phyloP scores from a whole-genome alignment of 2,329 filamentous ascomycete genomes.

The Bipolaris bicolor region DNA sequence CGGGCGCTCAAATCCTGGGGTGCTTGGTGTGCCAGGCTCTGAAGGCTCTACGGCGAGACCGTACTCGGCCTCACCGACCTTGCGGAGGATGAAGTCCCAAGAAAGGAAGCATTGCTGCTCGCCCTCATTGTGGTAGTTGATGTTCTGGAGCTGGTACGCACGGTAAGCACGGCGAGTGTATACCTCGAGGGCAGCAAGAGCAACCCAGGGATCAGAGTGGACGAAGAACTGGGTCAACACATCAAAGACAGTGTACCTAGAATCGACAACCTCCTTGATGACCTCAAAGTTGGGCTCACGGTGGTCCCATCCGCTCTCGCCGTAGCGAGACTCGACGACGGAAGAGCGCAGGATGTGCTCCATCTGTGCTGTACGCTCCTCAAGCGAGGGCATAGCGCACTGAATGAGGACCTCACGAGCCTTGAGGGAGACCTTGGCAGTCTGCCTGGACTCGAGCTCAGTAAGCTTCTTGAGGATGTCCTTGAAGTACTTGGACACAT shows the following conservation, averaged over 20 bases:
- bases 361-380: conserved; percentile 95
- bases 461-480: conserved; percentile 82
- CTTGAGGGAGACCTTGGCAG: conserved; percentile 96
- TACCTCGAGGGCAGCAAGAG: conserved; percentile 89
- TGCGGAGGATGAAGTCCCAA: conserved; percentile 95
- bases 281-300: conserved; percentile 87
- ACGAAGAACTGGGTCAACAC: conserved; percentile 94
- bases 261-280: conserved; percentile 97
- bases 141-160: conserved; percentile 87
- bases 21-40: conserved; percentile 71
- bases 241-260: conserved; percentile 97
- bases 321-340: conserved; percentile 95
- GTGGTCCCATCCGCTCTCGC: conserved; percentile 96
- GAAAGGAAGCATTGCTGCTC: conserved; percentile 82
- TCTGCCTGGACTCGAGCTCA: conserved; percentile 83
- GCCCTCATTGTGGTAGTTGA: conserved; percentile 81
- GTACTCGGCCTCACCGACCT: conserved; percentile 90
- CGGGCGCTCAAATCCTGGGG: conserved; percentile 69
- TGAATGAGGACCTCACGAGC: conserved; percentile 97
- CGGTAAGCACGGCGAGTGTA: conserved; percentile 97
- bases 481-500: conserved; percentile 86
- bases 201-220: conserved; percentile 92
- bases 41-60: conserved; percentile 80
- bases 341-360: conserved; percentile 97
- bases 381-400: conserved; percentile 91